Base-by-base conservation (phyloP, 164 flowering plant genomes). In the Tetrastigma voinierianum region DNA sequence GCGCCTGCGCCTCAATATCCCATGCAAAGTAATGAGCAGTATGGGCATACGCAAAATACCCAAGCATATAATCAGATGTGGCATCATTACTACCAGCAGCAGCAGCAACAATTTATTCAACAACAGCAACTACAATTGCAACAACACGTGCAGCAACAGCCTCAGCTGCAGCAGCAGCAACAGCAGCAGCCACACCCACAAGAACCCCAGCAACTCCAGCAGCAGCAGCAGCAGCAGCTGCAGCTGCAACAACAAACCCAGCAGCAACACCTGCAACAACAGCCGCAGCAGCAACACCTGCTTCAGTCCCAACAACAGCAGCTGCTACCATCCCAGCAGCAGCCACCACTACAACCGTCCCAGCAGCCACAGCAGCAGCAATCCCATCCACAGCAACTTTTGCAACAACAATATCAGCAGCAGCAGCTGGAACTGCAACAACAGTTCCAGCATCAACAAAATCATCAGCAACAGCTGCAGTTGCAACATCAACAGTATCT, bases 41-140 rank as follows among this genome's bases (percentile, higher is more conserved):
- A 68, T 61, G 82, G 73, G 54, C 60, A 71, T 59, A 48, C 71
- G 67, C 86, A 80, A 66, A 76, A 66, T 68, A 74, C 43, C 66
- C 81, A 81, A 74, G 83, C 77, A 53, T 80, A 80, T 70, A 68
- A 77, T 69, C 90, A 88, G 51, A 81, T 88, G 83, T 84, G 87
- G 88, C 87, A 89, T 51, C 80, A 88, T 69, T 85, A 88, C 65
- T 84, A 83, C 73, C 78, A 83, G 64, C 86, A 84, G 63, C 90
- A 88, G 64, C 86, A 32, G 40, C 40, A 32, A 32, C 40, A 32
- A 3, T 32, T 32, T 32, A 32, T 32, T 32, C 40, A 32, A 32
- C 67, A 43, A 7, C 70, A 76, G 54, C 85, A 68, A 51, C 77
- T 64, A 45, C 78, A 74, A 51, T 76, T 74, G 57, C 53, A 64